Evolutionary conservation across 75 land plant species (phyloP), one percentile per base, ranked within the genome.

Genomic region (Larix kaempferi): DNA sequence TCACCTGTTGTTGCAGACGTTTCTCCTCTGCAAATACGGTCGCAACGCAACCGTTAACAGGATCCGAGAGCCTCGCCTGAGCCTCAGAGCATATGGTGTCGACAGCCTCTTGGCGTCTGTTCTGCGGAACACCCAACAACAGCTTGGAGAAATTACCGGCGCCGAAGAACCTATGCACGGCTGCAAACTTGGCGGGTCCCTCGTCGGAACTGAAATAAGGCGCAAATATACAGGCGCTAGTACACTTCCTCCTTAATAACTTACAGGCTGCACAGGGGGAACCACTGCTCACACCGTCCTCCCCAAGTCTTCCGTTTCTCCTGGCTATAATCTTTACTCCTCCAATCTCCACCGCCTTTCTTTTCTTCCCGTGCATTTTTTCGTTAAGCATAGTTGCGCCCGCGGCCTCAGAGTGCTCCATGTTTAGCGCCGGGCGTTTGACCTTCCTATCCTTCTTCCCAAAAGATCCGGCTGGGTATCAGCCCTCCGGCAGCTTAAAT

Each of bases 101-200:
- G 67, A 91, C 97, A n/a, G 97, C 99, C 71, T 96, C 99, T 77
- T 88, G 86, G 39, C 99, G 92, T 60, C 86, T 86, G 80, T 84
- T 88, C n/a, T 86, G 59, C 12, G 99, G 97, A 39, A 94, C 87
- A 61, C 83, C 80, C 17, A 63, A 81, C 67, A 96, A 82, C 63
- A 94, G 84, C 85, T 96, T 96, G 54, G 91, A 87, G 16, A 93
- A 94, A 73, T 96, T 96, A 84, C 97, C 92, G 57, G 99, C 99
- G 22, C 99, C 99, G 82, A 96, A 96, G 17, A 96, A 88, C 87
- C 89, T 92, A 79, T 96, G 99, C 77, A 96, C 99, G 10, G 99
- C 99, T 0, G 97, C 99, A 66, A 96, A 96, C 57, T 91, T 94
- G 11, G 94, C 91, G 3, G 99, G 85, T 49, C 99, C 99, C 59